These are phyloP conservation scores for Termitomyces eurrhizus DNA, from an alignment of 768 basidiomycete genomes.

Conservation along the genomic window DNA sequence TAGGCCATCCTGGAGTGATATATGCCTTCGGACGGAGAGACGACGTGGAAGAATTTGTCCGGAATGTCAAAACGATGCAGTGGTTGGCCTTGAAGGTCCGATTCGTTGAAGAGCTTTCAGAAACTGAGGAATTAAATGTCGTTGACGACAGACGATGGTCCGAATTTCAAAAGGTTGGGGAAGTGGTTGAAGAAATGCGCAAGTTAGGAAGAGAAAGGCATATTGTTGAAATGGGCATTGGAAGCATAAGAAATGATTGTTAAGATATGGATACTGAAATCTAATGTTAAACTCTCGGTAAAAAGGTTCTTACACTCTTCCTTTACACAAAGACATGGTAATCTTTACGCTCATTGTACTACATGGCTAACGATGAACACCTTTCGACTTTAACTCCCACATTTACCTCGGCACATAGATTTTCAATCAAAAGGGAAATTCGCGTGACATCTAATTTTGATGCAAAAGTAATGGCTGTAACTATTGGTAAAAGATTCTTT, in stretches of 20 bases:
- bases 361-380: background rate
- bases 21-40: slow-evolving; percentile 57
- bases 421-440: too few relatives aligned
- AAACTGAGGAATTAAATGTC: slow-evolving; percentile 1
- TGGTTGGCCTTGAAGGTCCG: slow-evolving; percentile 69
- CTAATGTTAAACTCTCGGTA: background rate
- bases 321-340: background rate
- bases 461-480: too few relatives aligned
- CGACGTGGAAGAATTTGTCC: slow-evolving; percentile 59
- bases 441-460: too few relatives aligned
- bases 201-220: slow-evolving; percentile 49
- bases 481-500: background rate
- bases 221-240: slow-evolving; percentile 65
- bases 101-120: slow-evolving; percentile 47
- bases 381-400: background rate
- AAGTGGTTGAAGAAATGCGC: slow-evolving; percentile 67
- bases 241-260: slow-evolving; percentile 28
- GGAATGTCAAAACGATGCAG: slow-evolving; percentile 69
- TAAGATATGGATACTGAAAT: background rate
- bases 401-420: too few relatives aligned
- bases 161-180: slow-evolving; percentile 67
- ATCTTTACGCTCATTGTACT: background rate
- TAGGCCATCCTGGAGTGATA: slow-evolving; percentile 73
- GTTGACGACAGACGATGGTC: slow-evolving; percentile 36
- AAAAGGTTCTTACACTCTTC: background rate